Percentiles rank a stretch among this genome's conserved stretches.
Conservation (phyloP, 2,329 filamentous ascomycete species). For the Paracoccidioides brasiliensis region DNA sequence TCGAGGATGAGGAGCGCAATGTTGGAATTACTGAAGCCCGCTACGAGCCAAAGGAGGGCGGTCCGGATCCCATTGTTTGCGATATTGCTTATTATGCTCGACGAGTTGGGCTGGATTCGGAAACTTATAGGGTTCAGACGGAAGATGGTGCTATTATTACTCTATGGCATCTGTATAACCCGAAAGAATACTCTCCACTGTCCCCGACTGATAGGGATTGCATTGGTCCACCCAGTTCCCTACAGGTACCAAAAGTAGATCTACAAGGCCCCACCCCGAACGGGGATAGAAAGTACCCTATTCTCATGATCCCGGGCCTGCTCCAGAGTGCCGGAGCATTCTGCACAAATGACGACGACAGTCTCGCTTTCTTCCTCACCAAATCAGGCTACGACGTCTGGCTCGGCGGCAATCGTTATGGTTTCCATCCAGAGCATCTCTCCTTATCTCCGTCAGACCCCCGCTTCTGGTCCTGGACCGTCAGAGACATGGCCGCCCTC, state of each 20-base stretch:
- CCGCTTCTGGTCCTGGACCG: constrained; percentile 95
- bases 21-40: constrained; percentile 21
- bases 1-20: constrained; percentile 29
- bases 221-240: not conserved
- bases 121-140: constrained; percentile 72
- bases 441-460: constrained; percentile 61
- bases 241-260: not conserved
- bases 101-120: constrained; percentile 73
- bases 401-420: constrained; percentile 88
- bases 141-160: constrained; percentile 88
- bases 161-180: constrained; percentile 82
- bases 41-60: constrained; percentile 67
- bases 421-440: constrained; percentile 64
- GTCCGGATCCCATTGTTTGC: constrained; percentile 62
- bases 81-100: constrained; percentile 78
- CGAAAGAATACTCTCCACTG: constrained; percentile 52
- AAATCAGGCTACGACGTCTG: constrained; percentile 91
- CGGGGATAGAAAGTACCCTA: constrained; percentile 57
- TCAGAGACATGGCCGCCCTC: constrained; percentile 81
- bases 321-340: constrained; percentile 81
- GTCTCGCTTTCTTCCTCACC: constrained; percentile 79
- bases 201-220: not conserved
- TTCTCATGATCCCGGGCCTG: constrained; percentile 77
- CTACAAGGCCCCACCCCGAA: constrained; percentile 18
- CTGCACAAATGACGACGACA: constrained; percentile 80